Evolutionary conservation across 75 land plant species (phyloP).

Genomic region (Pinus taeda): DNA sequence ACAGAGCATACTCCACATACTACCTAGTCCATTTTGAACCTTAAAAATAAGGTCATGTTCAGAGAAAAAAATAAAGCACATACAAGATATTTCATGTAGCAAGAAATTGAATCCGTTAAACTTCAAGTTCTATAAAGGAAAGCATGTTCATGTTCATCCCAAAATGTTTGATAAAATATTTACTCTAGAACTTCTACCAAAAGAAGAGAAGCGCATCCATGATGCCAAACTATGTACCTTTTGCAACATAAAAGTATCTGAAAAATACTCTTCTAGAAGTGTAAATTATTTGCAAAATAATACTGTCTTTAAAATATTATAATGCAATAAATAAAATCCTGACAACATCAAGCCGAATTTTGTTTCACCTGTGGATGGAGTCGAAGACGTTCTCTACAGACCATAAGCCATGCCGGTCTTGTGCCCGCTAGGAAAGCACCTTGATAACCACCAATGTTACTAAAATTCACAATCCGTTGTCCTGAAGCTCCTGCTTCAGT

Average conservation of each 20-base stretch:
- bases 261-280: neutral
- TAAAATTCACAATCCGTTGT: conserved; percentile 58
- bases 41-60: neutral
- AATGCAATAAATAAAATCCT: neutral
- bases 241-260: neutral
- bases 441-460: conserved; percentile 83
- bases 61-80: neutral
- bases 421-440: conserved; percentile 86
- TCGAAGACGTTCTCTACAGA: conserved; percentile 86
- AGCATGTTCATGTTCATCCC: neutral
- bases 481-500: conserved; percentile 18
- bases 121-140: neutral
- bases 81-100: neutral
- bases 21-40: neutral
- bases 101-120: neutral
- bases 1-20: neutral
- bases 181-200: neutral
- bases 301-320: neutral
- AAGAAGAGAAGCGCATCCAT: neutral
- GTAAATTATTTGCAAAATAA: neutral
- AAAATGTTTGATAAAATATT: neutral
- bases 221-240: neutral
- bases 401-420: conserved; percentile 92
- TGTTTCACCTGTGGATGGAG: conserved; percentile 88
- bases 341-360: neutral